Percentiles rank a stretch among this genome's conserved stretches.
These are phyloP conservation scores for Francoa sonchifolia DNA, from an alignment of 441 rosid species.

Conservation along the genomic window DNA sequence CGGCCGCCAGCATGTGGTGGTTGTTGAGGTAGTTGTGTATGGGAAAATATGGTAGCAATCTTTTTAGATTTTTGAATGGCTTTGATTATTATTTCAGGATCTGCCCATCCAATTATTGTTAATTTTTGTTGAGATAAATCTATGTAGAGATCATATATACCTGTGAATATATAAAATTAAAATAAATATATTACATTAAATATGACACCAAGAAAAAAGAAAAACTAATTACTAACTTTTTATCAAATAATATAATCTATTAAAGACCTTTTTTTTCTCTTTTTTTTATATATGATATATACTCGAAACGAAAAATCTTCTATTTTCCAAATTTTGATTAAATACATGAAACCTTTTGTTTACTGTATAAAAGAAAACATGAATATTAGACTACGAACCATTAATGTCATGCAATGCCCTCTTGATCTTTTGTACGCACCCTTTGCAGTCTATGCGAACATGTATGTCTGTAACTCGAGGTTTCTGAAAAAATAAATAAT, in stretches of 20 bases:
- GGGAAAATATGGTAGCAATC: constrained; percentile 48
- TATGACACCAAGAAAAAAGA: background rate
- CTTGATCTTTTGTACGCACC: constrained; percentile 72
- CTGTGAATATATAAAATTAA: constrained; percentile 18
- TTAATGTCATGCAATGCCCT: constrained; percentile 48
- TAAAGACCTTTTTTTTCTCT: background rate
- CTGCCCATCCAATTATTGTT: constrained; percentile 60
- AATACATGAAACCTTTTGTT: no score
- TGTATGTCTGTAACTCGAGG: constrained; percentile 50
- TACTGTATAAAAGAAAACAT: no score
- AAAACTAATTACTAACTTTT: no score
- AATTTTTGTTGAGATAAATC: constrained; percentile 56
- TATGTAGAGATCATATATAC: constrained; percentile 43
- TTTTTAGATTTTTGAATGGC: constrained; percentile 58
- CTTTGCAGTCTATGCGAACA: constrained; percentile 75
- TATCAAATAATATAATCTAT: no score
- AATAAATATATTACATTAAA: background rate
- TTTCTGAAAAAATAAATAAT: no score
- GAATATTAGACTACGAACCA: constrained; percentile 25
- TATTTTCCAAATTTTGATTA: no score
- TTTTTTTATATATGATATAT: no score
- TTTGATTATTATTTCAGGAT: constrained; percentile 49
- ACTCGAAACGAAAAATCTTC: no score
- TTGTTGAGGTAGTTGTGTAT: constrained; percentile 16
- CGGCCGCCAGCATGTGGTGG: constrained; percentile 17